Evolutionary conservation across 495 filamentous ascomycete genomes (phyloP).

Genomic region (Penicillium bialowiezense): DNA sequence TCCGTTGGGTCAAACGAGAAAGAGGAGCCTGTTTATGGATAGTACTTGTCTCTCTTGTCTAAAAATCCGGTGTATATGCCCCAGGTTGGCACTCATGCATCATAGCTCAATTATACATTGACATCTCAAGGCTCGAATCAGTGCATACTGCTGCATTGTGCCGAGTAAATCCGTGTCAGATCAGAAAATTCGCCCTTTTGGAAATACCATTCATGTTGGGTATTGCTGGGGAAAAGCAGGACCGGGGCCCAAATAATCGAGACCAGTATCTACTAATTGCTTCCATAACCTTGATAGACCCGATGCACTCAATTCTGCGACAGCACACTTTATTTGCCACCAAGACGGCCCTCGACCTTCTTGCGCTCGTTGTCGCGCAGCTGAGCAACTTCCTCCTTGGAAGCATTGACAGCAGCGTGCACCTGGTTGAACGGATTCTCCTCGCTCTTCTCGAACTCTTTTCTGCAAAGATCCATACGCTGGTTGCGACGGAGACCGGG

Average conservation of each 20-base stretch:
- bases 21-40: too few species aligned
- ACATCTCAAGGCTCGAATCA: too few species aligned
- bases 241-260: neutral
- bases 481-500: slow-evolving; percentile 75
- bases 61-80: too few species aligned
- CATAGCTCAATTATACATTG: too few species aligned
- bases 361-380: slow-evolving; percentile 63
- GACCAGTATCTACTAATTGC: neutral
- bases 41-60: too few species aligned
- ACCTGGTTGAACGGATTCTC: slow-evolving; percentile 95
- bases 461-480: slow-evolving; percentile 71
- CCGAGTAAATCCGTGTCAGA: neutral
- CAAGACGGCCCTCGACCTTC: slow-evolving; percentile 72
- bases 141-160: too few species aligned
- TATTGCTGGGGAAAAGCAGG: neutral
- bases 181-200: neutral
- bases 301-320: neutral
- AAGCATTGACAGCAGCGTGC: slow-evolving; percentile 67
- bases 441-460: slow-evolving; percentile 88
- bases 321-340: slow-evolving; percentile 22
- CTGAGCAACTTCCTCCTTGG: slow-evolving; percentile 71
- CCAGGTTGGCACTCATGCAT: too few species aligned
- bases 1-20: too few species aligned
- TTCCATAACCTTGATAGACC: neutral
- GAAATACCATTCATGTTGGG: neutral